Evolutionary conservation across 2,329 filamentous ascomycete genomes (phyloP), one percentile per base, ranked within the genome.

Genomic region (Zarea fungicola): DNA sequence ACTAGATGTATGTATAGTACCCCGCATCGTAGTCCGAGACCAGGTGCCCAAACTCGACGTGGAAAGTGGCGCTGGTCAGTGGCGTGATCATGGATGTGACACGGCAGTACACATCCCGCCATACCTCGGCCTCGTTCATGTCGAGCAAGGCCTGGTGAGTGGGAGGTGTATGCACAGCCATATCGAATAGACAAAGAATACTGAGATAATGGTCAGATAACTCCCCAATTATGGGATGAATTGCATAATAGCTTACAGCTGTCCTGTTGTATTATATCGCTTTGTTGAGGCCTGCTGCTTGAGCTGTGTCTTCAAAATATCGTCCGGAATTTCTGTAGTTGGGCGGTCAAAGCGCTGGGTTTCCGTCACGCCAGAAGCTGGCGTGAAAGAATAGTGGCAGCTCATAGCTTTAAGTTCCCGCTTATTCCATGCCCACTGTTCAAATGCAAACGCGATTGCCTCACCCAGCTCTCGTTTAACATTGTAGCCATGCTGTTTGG

Each of bases 1-100:
- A 37, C 35, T 37, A 37, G 35, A 37, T 13, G 23, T 37, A 37
- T 37, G 35, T 22, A 37, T 37, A 37, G 35, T 37, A 37, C 35
- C 35, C 35, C 35, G 35, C 35, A 13, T 37, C 35, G 35, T 37
- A 37, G 18, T 22, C 35, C 18, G 35, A 37, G 11, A 37, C 35
- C 18, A 37, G 35, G 10, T 37, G 35, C 19, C 35, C 35, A 37
- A 37, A 37, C 35, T 10, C 35, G 18, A n/a, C 35, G 35, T 37
- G 13, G 18, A 19, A 22, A 13, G 5, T 37, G 35, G 11, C 35
- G 35, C 5, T 37, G 35, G 35, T 37, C 18, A 19, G 18, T 22
- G 35, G 35, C 18, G 35, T 22, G 18, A 19, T 23, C 35, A 37
- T 37, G 35, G 35, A 35, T 18, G n/a, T n/a, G n/a, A n/a, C 26